Percentiles rank a stretch among this genome's conserved stretches.
These are phyloP conservation scores for Trapa incisa DNA, from an alignment of 345 rosid species.

Conservation along the genomic window DNA sequence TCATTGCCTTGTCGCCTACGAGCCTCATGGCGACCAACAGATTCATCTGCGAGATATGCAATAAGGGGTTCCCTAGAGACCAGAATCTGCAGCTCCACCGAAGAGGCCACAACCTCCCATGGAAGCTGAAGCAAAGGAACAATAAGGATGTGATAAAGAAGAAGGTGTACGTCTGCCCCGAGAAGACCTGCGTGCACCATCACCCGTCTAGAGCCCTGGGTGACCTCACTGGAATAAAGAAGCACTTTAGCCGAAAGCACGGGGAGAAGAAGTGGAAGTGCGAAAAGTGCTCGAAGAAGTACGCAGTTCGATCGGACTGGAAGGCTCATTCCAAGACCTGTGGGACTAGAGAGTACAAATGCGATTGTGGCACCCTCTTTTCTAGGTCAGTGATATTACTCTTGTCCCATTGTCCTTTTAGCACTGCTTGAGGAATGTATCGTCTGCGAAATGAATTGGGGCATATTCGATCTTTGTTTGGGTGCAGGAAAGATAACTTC, in stretches of 20 bases:
- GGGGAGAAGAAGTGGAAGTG: slow-evolving; percentile 98
- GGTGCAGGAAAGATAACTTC: slow-evolving; percentile 80
- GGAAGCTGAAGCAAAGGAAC: slow-evolving; percentile 77
- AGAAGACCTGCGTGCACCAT: slow-evolving; percentile 82
- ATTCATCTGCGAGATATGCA: slow-evolving; percentile 87
- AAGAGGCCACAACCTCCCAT: slow-evolving; percentile 91
- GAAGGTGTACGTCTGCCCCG: slow-evolving; percentile 90
- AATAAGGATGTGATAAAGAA: slow-evolving; percentile 50
- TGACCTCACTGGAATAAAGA: slow-evolving; percentile 89
- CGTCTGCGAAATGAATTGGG: background rate
- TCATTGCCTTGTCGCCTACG: slow-evolving; percentile 83
- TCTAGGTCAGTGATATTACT: slow-evolving; percentile 43
- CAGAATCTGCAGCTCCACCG: slow-evolving; percentile 94
- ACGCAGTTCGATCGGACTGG: slow-evolving; percentile 96
- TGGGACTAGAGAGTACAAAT: slow-evolving; percentile 89
- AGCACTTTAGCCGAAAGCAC: slow-evolving; percentile 85
- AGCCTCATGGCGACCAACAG: slow-evolving; percentile 89
- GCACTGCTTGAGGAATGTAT: background rate
- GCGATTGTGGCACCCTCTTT: slow-evolving; percentile 88
- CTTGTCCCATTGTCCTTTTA: no score
- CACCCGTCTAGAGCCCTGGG: slow-evolving; percentile 85
- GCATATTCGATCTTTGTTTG: background rate
- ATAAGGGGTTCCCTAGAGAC: slow-evolving; percentile 94
- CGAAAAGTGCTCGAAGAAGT: slow-evolving; percentile 91
- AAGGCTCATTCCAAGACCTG: slow-evolving; percentile 95